These are phyloP conservation scores for Alloascoidea africana DNA, from an alignment of 805 yeast genomes.

Conservation along the genomic window DNA sequence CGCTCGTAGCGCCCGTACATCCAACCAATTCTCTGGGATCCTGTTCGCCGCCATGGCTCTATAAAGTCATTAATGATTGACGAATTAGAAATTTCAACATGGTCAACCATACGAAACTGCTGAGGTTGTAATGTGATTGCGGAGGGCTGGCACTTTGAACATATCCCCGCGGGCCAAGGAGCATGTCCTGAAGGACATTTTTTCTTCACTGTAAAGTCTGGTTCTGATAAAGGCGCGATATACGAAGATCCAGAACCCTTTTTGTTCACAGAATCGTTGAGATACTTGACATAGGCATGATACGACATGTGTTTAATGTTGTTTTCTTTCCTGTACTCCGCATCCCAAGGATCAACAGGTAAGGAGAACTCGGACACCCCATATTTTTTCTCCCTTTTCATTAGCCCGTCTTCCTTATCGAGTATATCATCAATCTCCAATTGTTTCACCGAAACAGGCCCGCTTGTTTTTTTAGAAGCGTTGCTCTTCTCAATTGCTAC, in stretches of 20 bases:
- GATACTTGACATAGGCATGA: conserved; percentile 65
- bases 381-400: conserved; percentile 48
- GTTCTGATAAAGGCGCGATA: conserved; percentile 65
- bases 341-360: conserved; percentile 92
- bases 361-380: conserved; percentile 98
- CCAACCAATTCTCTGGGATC: conserved; percentile 75
- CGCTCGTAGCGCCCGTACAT: conserved; percentile 69
- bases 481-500: background rate
- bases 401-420: conserved; percentile 57
- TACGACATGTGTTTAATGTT: conserved; percentile 80
- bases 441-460: conserved; percentile 26
- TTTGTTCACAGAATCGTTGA: conserved; percentile 54
- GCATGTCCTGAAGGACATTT: conserved; percentile 70
- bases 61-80: conserved; percentile 67
- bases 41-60: conserved; percentile 83
- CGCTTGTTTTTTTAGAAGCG: background rate
- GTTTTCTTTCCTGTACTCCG: conserved; percentile 53
- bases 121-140: conserved; percentile 89
- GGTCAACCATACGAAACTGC: conserved; percentile 90
- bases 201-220: conserved; percentile 43
- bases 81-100: conserved; percentile 77
- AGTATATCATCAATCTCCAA: conserved; percentile 50
- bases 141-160: conserved; percentile 94
- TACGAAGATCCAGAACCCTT: conserved; percentile 46
- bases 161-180: conserved; percentile 91